A percentile compares a stretch with the other conserved stretches of the same genome.
phyloP scores from a whole-genome alignment of 768 basidiomycete species.

The Hydnomerulius pinastri region DNA sequence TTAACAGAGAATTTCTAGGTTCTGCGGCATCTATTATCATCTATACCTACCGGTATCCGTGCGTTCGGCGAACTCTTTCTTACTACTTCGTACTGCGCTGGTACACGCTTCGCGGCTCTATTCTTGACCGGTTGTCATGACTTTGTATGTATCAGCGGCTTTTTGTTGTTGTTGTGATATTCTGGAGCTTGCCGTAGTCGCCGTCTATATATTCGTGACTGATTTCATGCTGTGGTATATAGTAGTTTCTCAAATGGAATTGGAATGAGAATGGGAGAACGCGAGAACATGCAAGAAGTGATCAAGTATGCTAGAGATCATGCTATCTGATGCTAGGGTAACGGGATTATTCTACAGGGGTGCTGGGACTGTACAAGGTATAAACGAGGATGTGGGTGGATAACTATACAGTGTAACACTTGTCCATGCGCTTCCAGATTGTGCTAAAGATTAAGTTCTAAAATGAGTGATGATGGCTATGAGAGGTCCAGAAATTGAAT shows the following conservation, averaged over 20 bases:
- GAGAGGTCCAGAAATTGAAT: not conserved
- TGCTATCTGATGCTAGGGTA: too few relatives aligned
- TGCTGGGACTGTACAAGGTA: not conserved
- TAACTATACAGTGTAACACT: not conserved
- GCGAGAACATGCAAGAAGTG: not conserved
- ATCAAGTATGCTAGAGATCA: not conserved
- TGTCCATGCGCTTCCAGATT: not conserved
- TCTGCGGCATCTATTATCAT: not conserved
- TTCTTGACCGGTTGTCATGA: not conserved
- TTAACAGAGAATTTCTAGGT: conserved; percentile 24
- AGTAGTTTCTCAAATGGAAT: not conserved
- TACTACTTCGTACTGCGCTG: not conserved
- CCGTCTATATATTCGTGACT: too few relatives aligned
- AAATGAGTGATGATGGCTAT: not conserved
- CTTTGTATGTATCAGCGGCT: too few relatives aligned
- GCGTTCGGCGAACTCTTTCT: conserved; percentile 1
- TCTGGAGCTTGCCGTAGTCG: too few relatives aligned
- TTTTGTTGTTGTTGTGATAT: too few relatives aligned
- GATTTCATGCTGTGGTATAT: too few relatives aligned
- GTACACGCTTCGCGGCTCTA: not conserved
- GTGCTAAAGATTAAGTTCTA: not conserved
- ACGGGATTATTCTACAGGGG: not conserved
- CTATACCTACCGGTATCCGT: not conserved
- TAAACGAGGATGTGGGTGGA: not conserved
- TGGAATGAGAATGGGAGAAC: not conserved